Evolutionary conservation across 768 basidiomycete genomes (phyloP).

Genomic region (Stropharia rugosoannulata): DNA sequence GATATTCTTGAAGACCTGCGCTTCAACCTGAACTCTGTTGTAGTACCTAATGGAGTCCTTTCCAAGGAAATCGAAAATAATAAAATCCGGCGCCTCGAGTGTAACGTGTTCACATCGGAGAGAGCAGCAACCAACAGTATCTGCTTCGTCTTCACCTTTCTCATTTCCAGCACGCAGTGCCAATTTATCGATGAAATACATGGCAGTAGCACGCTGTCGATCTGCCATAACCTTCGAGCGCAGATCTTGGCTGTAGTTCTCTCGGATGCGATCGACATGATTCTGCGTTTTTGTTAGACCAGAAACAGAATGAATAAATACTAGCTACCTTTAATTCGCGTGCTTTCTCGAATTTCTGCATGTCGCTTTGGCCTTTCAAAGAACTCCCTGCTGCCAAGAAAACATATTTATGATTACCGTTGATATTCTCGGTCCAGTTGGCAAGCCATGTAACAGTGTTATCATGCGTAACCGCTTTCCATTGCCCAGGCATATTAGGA

Average conservation of each 20-base stretch:
- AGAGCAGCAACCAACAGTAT: constrained; percentile 99
- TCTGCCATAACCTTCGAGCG: constrained; percentile 92
- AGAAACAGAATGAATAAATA: neutral
- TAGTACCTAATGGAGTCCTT: constrained; percentile 99
- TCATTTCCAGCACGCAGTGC: constrained; percentile 99
- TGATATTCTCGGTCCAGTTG: constrained; percentile 98
- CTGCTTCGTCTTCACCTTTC: constrained; percentile 99
- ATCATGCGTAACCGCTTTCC: constrained; percentile 88
- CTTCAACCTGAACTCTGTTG: constrained; percentile 85
- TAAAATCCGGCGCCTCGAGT: constrained; percentile 79
- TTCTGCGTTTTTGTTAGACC: constrained; percentile 44
- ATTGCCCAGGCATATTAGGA: constrained; percentile 91
- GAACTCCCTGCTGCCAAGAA: constrained; percentile 98
- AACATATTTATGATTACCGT: constrained; percentile 94
- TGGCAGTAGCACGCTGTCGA: constrained; percentile 96
- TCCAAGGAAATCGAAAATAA: constrained; percentile 96
- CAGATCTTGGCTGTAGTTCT: constrained; percentile 83
- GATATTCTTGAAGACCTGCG: constrained; percentile 97
- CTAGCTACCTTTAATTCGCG: constrained; percentile 84
- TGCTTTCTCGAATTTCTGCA: constrained; percentile 97
- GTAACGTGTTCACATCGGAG: constrained; percentile 97
- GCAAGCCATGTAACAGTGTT: constrained; percentile 99
- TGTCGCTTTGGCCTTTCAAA: constrained; percentile 97
- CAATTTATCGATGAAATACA: constrained; percentile 97
- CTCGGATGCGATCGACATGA: constrained; percentile 87